Conservation (phyloP, 2,329 filamentous ascomycete genomes). For the Metarhizium robertsii region DNA sequence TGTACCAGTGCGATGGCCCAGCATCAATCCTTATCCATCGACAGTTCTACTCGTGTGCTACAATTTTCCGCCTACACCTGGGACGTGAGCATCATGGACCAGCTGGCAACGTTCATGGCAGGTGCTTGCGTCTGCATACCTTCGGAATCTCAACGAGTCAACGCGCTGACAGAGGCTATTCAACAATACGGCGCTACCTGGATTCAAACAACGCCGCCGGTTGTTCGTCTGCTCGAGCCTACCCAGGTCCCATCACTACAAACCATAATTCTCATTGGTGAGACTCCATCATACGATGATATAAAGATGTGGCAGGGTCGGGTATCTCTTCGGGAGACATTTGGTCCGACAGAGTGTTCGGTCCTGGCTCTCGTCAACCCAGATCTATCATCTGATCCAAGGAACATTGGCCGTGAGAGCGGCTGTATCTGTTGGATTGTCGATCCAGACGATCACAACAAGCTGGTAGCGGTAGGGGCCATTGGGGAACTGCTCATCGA, state of each 20-base stretch:
- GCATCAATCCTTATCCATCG: neutral
- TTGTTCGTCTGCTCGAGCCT: neutral
- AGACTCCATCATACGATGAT: neutral
- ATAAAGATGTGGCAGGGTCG: conserved; percentile 1
- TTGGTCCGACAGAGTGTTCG: conserved; percentile 7
- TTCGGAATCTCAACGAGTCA: neutral
- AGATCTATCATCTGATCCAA: neutral
- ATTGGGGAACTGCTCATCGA: neutral
- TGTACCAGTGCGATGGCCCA: neutral
- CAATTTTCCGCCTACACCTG: neutral
- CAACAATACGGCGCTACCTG: neutral
- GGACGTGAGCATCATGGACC: neutral
- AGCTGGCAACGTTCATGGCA: neutral
- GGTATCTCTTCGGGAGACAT: conserved; percentile 3
- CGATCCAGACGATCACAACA: conserved; percentile 16
- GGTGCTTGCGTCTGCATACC: neutral
- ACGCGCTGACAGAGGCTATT: neutral
- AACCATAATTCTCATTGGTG: neutral
- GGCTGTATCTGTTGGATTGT: no score
- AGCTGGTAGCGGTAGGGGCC: neutral
- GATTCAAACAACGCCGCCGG: neutral
- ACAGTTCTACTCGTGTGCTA: neutral
- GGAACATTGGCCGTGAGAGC: conserved; percentile 19
- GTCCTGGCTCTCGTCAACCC: conserved; percentile 2
- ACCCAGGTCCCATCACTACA: neutral